These are phyloP conservation scores for Fusarium sp. DNA, from an alignment of 2,329 filamentous ascomycete genomes.

Conservation along the genomic window DNA sequence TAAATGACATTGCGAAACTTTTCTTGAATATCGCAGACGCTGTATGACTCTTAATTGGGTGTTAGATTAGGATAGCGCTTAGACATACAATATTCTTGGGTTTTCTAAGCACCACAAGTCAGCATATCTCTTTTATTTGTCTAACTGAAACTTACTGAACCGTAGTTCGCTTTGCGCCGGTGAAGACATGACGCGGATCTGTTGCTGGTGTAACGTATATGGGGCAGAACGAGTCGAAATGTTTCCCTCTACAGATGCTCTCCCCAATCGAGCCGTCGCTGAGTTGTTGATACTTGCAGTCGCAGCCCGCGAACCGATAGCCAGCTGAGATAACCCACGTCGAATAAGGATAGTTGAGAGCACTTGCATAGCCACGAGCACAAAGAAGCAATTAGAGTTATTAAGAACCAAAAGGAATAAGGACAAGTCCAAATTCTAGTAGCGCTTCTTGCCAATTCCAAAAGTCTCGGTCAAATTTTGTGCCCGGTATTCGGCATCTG, in stretches of 20 bases:
- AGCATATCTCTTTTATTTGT: constrained; percentile 2
- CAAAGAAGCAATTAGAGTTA: neutral
- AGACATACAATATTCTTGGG: constrained; percentile 61
- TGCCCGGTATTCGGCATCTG: constrained; percentile 14
- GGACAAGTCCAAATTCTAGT: neutral
- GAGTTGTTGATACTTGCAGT: constrained; percentile 6
- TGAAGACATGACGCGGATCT: constrained; percentile 30
- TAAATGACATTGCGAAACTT: constrained; percentile 87
- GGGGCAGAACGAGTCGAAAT: neutral
- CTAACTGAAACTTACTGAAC: constrained; percentile 47
- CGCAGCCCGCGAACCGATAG: constrained; percentile 15
- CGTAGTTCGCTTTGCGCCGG: constrained; percentile 41
- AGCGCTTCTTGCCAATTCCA: neutral
- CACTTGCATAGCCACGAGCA: constrained; percentile 25
- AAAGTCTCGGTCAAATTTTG: constrained; percentile 14
- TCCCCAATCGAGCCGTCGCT: neutral
- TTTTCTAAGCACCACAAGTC: constrained; percentile 52
- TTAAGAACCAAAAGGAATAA: neutral
- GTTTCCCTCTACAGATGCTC: neutral
- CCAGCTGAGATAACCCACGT: constrained; percentile 33
- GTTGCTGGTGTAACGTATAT: constrained; percentile 4
- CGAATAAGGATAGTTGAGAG: constrained; percentile 18
- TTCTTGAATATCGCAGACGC: constrained; percentile 94
- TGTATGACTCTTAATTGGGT: constrained; percentile 50
- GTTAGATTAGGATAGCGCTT: neutral